Percentiles rank a stretch among this genome's conserved stretches.
Conservation (phyloP, 2,329 filamentous ascomycete species). For the Clonostachys chloroleuca region DNA sequence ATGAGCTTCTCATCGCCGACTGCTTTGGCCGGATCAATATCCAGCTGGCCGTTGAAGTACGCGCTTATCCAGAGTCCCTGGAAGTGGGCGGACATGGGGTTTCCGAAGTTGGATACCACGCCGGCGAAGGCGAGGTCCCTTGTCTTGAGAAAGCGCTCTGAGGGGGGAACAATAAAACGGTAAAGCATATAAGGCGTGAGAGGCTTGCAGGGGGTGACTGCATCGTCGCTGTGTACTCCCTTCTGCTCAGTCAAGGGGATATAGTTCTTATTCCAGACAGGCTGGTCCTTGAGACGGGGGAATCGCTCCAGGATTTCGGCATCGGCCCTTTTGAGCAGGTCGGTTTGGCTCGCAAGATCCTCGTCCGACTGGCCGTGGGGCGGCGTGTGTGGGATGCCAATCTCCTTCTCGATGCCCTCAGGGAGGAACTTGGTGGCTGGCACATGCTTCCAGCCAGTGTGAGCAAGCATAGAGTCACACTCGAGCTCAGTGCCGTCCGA, state of each 20-base stretch:
- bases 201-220: not conserved
- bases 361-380: conserved; percentile 4
- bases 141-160: conserved; percentile 9
- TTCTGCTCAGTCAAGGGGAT: not conserved
- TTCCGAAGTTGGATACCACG: conserved; percentile 22
- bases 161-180: conserved; percentile 15
- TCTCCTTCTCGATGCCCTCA: conserved; percentile 3
- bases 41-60: conserved; percentile 47
- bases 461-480: conserved; percentile 41
- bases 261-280: conserved; percentile 10
- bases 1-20: conserved; percentile 12
- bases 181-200: conserved; percentile 7
- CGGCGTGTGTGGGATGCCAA: not conserved
- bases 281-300: conserved; percentile 10
- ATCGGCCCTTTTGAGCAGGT: conserved; percentile 8
- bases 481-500: conserved; percentile 26
- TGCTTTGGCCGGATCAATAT: conserved; percentile 11
- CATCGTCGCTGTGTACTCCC: not conserved
- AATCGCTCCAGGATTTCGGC: conserved; percentile 9
- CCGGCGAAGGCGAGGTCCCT: conserved; percentile 24
- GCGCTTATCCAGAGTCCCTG: conserved; percentile 52
- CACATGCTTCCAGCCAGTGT: conserved; percentile 46
- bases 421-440: conserved; percentile 34
- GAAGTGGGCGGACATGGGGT: conserved; percentile 21
- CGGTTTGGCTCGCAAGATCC: conserved; percentile 1